Evolutionary conservation across 352 stramenopile genomes (phyloP).

Genomic region (Pythium aphanidermatum): DNA sequence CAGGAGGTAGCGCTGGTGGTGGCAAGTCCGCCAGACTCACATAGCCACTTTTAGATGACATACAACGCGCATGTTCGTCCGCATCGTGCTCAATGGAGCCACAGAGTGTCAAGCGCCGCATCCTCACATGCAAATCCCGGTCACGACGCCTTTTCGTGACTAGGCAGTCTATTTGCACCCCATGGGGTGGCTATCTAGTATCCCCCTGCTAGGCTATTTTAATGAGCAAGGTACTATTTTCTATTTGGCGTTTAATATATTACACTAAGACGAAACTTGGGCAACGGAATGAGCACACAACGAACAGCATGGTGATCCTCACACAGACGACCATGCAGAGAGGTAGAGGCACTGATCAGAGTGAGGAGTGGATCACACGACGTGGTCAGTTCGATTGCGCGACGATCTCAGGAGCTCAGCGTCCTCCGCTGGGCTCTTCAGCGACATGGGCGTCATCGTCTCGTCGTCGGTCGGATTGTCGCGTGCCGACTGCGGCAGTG

Average conservation of each 20-base stretch:
- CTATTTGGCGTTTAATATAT: too few relatives aligned
- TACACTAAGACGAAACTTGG: too few relatives aligned
- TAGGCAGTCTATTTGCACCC: background rate
- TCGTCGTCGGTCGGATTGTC: background rate
- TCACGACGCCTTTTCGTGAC: too few relatives aligned
- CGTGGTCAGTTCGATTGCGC: background rate
- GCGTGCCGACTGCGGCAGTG: background rate
- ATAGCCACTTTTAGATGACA: slow-evolving; percentile 14
- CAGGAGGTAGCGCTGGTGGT: background rate
- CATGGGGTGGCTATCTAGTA: slow-evolving; percentile 1
- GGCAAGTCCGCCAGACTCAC: slow-evolving; percentile 13
- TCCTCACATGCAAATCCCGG: too few relatives aligned
- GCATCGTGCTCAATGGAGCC: background rate
- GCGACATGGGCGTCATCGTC: slow-evolving; percentile 3
- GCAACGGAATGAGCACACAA: too few relatives aligned
- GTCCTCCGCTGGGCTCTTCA: slow-evolving; percentile 15
- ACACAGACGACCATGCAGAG: background rate
- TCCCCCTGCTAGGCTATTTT: too few relatives aligned
- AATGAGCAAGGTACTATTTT: too few relatives aligned
- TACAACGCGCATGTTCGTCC: background rate
- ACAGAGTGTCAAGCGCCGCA: slow-evolving; percentile 1
- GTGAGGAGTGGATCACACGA: too few relatives aligned
- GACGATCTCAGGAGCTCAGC: slow-evolving; percentile 8
- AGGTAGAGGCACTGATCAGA: too few relatives aligned
- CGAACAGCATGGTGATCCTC: too few relatives aligned